Evolutionary conservation across 768 basidiomycete genomes (phyloP), one percentile per base, ranked within the genome.

Genomic region (Suillus decipiens): DNA sequence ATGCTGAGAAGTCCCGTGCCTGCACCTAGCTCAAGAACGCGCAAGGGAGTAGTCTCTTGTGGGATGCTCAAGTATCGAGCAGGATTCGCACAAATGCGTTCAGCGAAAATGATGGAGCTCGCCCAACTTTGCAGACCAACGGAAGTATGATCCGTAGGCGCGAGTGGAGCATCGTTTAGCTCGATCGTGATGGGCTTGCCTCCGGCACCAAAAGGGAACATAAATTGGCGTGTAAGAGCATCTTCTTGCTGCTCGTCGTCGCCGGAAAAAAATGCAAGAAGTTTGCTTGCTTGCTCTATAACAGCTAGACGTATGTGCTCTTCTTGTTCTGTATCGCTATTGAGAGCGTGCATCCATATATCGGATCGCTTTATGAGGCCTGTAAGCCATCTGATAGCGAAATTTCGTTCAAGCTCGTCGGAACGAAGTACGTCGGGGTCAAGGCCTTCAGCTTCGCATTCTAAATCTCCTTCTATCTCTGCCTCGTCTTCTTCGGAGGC

Each of bases 81-180:
- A 3, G 87, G 83, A 45, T 78, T 69, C 10, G 75, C 72, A 51
- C 86, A 88, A 57, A 93, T 79, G 53, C 82, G 81, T 67, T 88
- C 83, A 1, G 86, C 87, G 54, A 95, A 80, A 41, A 91, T 74
- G 69, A 92, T 89, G 19, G 87, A 84, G 68, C 89, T 88, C 10
- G 86, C 91, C 92, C 93, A 94, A 69, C 89, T 93, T 73, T 94
- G 92, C 50, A 94, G 76, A 0, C 93, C 92, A 37, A 93, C 91
- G 19, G 86, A 87, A 11, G 90, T 92, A 71, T 93, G 88, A 70
- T 93, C 91, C 15, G 82, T 79, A 37, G 75, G 77, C 33, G 83
- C 78, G 45, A 91, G 76, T 1, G 88, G 83, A 1, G 85, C 90
- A 68, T 93, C 91, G 70, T 89, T 89, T 39, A 93, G 78, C 72